Base-by-base conservation (phyloP, 2,329 filamentous ascomycete genomes). In the Rhexocercosporidium sp. region DNA sequence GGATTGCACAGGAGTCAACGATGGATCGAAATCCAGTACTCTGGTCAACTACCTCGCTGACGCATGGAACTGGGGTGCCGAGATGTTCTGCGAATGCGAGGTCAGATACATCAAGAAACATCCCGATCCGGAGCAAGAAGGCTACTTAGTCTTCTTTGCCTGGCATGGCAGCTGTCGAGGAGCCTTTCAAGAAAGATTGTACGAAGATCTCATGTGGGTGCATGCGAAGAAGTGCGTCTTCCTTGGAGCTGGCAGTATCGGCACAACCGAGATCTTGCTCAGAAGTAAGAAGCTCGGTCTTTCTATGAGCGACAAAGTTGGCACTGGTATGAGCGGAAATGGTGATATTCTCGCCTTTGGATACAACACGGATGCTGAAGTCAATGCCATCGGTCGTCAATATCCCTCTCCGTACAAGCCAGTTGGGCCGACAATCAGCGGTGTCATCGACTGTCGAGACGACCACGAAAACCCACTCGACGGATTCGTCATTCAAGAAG, bases 31-130 rank as follows among this genome's bases (percentile, higher is more conserved):
- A 77, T 90, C 84, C 20, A 89, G 85, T 12, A 90, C 86, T 0
- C 80, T 88, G 1, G 87, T 90, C 44, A 92, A 89, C 0, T 92
- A 92, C 72, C 79, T 92, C 8, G 83, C 86, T 8, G 89, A 92
- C 75, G 88, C 90, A 1, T 91, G 88, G 89, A 90, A 90, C 72
- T 90, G 88, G 87, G 90, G 89, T 9, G 87, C 89, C 14, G 88
- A 92, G 73, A 86, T 92, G 77, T 92, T 92, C 69, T 92, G 89
- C 76, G 84, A 88, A 71, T 88, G 88, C 68, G 88, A 92, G 75
- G 89, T 91, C 1, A 82, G 86, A 53, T 86, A 90, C 72, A 80
- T 92, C 60, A 83, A 86, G 64, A 84, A 87, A 74, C 82, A 83
- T 49, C 80, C 80, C 1, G 75, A 76, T 0, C 79, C 79, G 1